Evolutionary conservation across 371 early-diverging fungal genomes (phyloP).

Genomic region (Rhizomucor pusillus): DNA sequence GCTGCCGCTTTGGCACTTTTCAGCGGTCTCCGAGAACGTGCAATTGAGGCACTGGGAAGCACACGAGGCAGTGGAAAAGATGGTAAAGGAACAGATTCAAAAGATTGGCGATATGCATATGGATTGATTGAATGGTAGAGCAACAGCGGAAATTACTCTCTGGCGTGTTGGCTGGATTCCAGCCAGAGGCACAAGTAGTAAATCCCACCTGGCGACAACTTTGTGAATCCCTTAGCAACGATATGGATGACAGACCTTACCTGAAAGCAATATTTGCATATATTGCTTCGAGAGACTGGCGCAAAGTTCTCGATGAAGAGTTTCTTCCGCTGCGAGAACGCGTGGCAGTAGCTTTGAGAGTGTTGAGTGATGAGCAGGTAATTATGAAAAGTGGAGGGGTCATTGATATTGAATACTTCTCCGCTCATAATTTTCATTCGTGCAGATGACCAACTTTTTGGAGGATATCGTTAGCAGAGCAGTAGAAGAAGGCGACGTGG

Average conservation of each 20-base stretch:
- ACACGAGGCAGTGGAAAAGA: constrained; percentile 31
- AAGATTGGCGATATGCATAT: neutral
- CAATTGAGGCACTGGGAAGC: constrained; percentile 67
- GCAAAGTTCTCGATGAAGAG: constrained; percentile 59
- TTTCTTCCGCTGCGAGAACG: constrained; percentile 67
- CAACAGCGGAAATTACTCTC: constrained; percentile 78
- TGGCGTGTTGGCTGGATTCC: constrained; percentile 69
- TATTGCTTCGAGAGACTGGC: constrained; percentile 76
- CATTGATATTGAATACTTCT: too few relatives aligned
- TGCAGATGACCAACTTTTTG: constrained; percentile 55
- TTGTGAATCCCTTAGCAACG: constrained; percentile 57
- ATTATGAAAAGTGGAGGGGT: neutral
- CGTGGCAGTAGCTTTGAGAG: constrained; percentile 76
- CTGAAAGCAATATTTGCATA: constrained; percentile 77
- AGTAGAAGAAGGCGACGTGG: constrained; percentile 61
- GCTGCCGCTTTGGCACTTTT: constrained; percentile 90
- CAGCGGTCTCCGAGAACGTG: constrained; percentile 69
- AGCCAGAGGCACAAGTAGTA: constrained; percentile 24
- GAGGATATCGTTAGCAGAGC: constrained; percentile 43
- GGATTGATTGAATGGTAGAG: constrained; percentile 34
- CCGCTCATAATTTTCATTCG: too few relatives aligned
- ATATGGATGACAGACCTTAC: constrained; percentile 68
- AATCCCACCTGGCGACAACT: constrained; percentile 62
- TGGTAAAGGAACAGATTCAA: constrained; percentile 35
- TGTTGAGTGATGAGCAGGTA: constrained; percentile 71